Percentiles rank a stretch among this genome's conserved stretches.
Evolutionary conservation across 106 monocot species (phyloP).

Genomic region (Phalaenopsis equestris): DNA sequence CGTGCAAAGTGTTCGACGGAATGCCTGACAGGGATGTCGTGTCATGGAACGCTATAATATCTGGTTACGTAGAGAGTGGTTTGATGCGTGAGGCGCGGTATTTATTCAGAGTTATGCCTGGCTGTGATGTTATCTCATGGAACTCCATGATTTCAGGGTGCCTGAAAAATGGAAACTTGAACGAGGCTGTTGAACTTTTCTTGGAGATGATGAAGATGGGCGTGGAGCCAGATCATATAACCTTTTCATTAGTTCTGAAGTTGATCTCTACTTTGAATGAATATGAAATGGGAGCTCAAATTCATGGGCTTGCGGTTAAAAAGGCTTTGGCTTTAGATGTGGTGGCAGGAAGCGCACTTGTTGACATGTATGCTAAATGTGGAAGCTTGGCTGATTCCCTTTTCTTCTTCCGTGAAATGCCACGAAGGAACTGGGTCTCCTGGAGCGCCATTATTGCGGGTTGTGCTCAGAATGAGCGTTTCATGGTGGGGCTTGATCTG

Average conservation of each 20-base stretch:
- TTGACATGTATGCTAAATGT: slow-evolving; percentile 89
- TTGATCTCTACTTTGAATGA: slow-evolving; percentile 23
- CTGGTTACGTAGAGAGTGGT: slow-evolving; percentile 23
- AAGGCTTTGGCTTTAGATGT: slow-evolving; percentile 39
- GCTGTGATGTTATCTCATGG: slow-evolving; percentile 50
- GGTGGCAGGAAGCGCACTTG: slow-evolving; percentile 40
- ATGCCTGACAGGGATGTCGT: slow-evolving; percentile 38
- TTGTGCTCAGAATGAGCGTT: slow-evolving; percentile 52
- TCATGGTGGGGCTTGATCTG: slow-evolving; percentile 35
- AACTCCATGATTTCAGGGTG: slow-evolving; percentile 49
- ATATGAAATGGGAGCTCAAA: slow-evolving; percentile 27
- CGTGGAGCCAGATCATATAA: slow-evolving; percentile 32
- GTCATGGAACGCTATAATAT: slow-evolving; percentile 54
- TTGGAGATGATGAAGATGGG: slow-evolving; percentile 34
- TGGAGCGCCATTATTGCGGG: slow-evolving; percentile 78
- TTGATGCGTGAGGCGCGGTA: slow-evolving; percentile 15
- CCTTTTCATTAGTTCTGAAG: slow-evolving; percentile 49
- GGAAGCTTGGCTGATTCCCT: slow-evolving; percentile 31
- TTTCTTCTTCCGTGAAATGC: slow-evolving; percentile 50
- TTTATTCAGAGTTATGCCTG: slow-evolving; percentile 38
- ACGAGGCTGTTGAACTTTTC: slow-evolving; percentile 26
- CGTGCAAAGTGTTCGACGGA: slow-evolving; percentile 36
- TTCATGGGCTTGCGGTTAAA: slow-evolving; percentile 41
- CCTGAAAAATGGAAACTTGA: slow-evolving; percentile 15
- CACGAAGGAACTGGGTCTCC: slow-evolving; percentile 57